Conservation (phyloP, 164 flowering plant species). For the Nymphaea colorata region DNA sequence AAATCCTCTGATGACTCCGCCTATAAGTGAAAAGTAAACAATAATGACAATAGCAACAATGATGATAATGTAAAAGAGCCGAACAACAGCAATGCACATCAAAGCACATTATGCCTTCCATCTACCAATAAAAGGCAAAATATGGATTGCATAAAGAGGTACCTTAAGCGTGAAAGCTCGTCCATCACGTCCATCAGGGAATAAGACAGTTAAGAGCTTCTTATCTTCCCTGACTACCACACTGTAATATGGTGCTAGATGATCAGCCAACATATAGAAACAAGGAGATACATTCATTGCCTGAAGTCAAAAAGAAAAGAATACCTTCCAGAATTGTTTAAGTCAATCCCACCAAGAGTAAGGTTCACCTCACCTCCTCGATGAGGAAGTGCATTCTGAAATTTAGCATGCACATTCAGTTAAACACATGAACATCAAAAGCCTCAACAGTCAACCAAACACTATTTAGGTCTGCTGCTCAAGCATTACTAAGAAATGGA, state of each 20-base stretch:
- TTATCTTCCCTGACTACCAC: slow-evolving; percentile 97
- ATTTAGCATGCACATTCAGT: neutral
- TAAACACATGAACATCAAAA: neutral
- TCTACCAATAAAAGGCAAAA: neutral
- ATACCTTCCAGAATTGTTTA: slow-evolving; percentile 98
- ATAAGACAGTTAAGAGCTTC: slow-evolving; percentile 82
- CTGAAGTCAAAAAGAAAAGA: neutral
- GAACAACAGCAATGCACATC: neutral
- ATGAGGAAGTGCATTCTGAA: slow-evolving; percentile 87
- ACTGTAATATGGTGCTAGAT: slow-evolving; percentile 25
- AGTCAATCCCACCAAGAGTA: slow-evolving; percentile 95
- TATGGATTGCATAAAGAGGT: slow-evolving; percentile 7
- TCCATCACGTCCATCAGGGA: slow-evolving; percentile 99
- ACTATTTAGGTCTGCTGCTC: too few species aligned
- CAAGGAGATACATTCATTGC: too few species aligned
- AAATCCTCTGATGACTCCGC: slow-evolving; percentile 94
- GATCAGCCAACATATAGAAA: too few species aligned
- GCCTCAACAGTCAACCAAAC: too few species aligned
- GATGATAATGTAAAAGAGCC: neutral
- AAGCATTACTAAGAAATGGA: too few species aligned
- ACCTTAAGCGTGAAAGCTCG: slow-evolving; percentile 98
- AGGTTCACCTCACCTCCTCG: slow-evolving; percentile 96
- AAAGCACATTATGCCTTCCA: neutral
- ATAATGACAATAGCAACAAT: neutral
- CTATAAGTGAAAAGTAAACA: slow-evolving; percentile 20